Base-by-base conservation (phyloP, 352 stramenopile genomes). In the Pythium pyrilobum region DNA sequence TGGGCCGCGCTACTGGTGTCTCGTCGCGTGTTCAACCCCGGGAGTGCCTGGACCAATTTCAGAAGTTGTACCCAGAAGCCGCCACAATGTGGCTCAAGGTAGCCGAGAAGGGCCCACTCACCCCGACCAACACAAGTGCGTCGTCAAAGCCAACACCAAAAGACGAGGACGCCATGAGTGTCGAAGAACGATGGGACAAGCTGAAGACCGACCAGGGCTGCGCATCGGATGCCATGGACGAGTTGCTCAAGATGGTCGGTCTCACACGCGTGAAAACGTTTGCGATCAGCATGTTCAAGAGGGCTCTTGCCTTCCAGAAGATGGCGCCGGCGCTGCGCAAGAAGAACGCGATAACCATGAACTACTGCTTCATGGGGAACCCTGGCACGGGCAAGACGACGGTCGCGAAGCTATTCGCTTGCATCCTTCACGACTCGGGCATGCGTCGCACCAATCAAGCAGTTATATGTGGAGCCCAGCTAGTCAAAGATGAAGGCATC, bases 391-490 rank as follows among this genome's bases (percentile, higher is more conserved):
- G 81, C 0, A 92, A 93, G 52, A 92, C 82, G 1, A 92, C 84
- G 2, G 81, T 95, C 46, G 86, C 86, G 3, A 72, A 80, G 18
- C 48, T 93, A 24, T 96, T 95, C 71, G 81, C 85, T n/a, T 59
- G 53, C 1, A 77, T 96, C n/a, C 56, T 97, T 21, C 66, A 77
- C 39, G 85, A 95, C 32, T 91, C 78, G 4, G 59, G 67, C 18
- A 74, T 95, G 44, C 71, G 85, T 4, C 73, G 54, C 0, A 77
- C 63, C 3, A 64, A 54, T 38, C 75, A 50, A 1, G 72, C 69
- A 1, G 47, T 72, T 1, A 45, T 82, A 41, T 85, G 74, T 23
- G 69, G 59, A 3, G 85, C 81, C 2, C 84, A 94, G 55, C 53
- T 84, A 49, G 50, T 93, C 4, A 95, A 96, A 33, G 80, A 95